Conservation (phyloP, 164 flowering plant genomes). For the Vitis cinerea region DNA sequence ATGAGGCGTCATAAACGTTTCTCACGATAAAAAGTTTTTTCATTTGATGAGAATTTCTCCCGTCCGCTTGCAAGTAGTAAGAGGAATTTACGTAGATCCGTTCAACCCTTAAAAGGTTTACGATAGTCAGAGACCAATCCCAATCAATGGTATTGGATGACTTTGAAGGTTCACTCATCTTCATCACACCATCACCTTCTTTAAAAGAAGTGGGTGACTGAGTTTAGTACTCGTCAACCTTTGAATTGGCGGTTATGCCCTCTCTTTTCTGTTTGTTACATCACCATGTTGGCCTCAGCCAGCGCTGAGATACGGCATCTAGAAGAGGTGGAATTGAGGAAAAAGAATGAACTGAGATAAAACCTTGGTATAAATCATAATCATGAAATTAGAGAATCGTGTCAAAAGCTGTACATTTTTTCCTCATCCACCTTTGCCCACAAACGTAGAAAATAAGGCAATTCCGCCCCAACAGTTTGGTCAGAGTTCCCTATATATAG, state of each 20-base stretch:
- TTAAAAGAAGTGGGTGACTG: neutral
- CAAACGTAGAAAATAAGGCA: conserved; percentile 2
- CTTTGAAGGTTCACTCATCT: neutral
- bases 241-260: neutral
- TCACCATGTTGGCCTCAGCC: neutral
- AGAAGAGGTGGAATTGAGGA: no score
- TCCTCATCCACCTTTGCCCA: neutral
- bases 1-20: no score
- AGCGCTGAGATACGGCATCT: no score
- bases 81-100: neutral
- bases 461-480: neutral
- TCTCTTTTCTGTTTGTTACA: neutral
- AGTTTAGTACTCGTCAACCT: neutral
- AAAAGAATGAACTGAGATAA: no score
- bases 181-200: neutral
- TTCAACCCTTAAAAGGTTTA: neutral
- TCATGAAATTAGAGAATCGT: no score
- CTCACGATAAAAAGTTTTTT: no score
- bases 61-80: neutral
- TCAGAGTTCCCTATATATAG: neutral
- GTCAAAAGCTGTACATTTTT: no score
- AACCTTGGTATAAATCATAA: no score
- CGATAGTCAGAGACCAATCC: neutral
- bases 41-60: no score
- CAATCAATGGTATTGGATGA: neutral